Percentiles rank a stretch among this genome's conserved stretches.
Evolutionary conservation across 2,329 filamentous ascomycete species (phyloP).

Genomic region (Chrysosporium keratinophilum): DNA sequence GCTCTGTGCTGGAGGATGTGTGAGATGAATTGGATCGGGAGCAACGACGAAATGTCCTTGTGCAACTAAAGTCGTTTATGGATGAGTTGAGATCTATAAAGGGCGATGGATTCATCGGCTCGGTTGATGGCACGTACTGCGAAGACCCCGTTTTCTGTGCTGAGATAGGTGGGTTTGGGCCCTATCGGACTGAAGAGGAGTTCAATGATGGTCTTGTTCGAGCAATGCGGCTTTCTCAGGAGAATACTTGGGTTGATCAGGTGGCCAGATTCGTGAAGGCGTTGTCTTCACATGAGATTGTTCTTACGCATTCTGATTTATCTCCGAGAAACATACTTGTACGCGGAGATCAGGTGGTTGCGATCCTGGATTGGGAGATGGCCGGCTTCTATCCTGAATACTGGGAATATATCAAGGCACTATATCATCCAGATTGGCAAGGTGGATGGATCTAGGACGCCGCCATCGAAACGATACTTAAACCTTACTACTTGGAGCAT

Average conservation of each 20-base stretch:
- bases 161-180: constrained; percentile 14
- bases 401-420: constrained; percentile 22
- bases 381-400: constrained; percentile 14
- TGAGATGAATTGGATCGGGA: constrained; percentile 12
- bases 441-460: constrained; percentile 17
- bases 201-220: constrained; percentile 16
- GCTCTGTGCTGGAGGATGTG: constrained; percentile 12
- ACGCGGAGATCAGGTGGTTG: constrained; percentile 19
- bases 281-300: constrained; percentile 18
- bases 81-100: constrained; percentile 15
- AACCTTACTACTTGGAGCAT: constrained; percentile 17
- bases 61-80: constrained; percentile 15
- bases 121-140: constrained; percentile 16
- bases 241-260: constrained; percentile 14
- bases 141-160: constrained; percentile 15
- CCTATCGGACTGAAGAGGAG: constrained; percentile 15
- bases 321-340: constrained; percentile 22
- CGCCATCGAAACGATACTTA: constrained; percentile 16
- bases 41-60: constrained; percentile 10
- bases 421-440: constrained; percentile 17
- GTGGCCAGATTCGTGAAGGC: constrained; percentile 14
- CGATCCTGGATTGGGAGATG: constrained; percentile 23
- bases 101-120: constrained; percentile 17
- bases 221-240: constrained; percentile 13
- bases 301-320: constrained; percentile 23